Base-by-base conservation (phyloP, 2,329 filamentous ascomycete species). In the Ophiostoma perfectum region DNA sequence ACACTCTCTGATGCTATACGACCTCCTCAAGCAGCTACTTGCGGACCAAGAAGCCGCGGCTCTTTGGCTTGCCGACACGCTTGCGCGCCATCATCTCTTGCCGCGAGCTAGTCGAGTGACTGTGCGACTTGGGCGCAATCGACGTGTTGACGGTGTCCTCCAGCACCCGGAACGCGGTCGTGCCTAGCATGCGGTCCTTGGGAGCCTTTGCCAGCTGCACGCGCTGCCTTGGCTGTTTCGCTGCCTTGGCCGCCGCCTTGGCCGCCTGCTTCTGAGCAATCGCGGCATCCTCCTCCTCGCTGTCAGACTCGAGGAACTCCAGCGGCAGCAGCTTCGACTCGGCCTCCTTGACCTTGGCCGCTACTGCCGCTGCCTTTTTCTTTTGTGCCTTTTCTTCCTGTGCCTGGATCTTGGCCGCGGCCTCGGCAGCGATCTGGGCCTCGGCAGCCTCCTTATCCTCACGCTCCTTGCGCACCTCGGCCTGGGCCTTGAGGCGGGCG, bases 301-400 rank as follows among this genome's bases (percentile, higher is more conserved):
- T 79, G 62, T 82, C 81, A 1, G 84, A 84, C 71, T 86, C 83
- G 42, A 88, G 79, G 70, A 85, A 81, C 71, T 86, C 83, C 44
- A 78, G 80, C 0, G 85, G 84, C 1, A 88, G 79, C 11, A 83
- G 74, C 52, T 80, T 76, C 1, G 83, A 82, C 2, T 83, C 73
- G 18, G 52, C 52, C 39, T n/a, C 73, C 74, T 70, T 52, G 44
- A 70, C 67, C 38, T 72, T 62, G 9, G 68, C 52, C 9, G 67
- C 42, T 5, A 66, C 64, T 12, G 76, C 65, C 73, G 70, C n/a
- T 72, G 70, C 67, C 72, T 66, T 67, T n/a, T 64, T 38, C 4
- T 27, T 42, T 65, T 70, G 27, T n/a, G 70, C 68, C 42, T 72
- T 70, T 49, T 72, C 73, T 9, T 71, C 69, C 11, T 65, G 68